Percentiles rank a stretch among this genome's conserved stretches.
Conservation (phyloP, 1,284 basidiomycete genomes). For the Vanrija pseudolonga region DNA sequence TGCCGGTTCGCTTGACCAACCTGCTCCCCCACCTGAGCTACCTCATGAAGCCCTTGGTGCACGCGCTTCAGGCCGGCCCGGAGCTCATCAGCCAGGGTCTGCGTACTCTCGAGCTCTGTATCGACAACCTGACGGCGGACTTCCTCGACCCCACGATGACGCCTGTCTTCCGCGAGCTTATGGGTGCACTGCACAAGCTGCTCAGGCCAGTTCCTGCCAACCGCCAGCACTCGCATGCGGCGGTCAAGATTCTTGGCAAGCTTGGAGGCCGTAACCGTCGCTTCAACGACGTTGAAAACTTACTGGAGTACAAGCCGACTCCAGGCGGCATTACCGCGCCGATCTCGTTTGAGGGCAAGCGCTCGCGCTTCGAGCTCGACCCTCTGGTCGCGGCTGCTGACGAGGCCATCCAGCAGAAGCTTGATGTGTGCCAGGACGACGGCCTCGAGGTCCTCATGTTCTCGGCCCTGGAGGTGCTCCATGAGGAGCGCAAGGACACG, state of each 20-base stretch:
- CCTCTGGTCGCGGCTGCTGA: conserved; percentile 71
- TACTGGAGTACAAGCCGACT: conserved; percentile 66
- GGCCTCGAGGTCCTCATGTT: conserved; percentile 77
- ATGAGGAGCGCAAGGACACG: conserved; percentile 53
- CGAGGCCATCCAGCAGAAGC: conserved; percentile 61
- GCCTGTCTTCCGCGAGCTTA: conserved; percentile 87
- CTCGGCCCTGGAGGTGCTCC: conserved; percentile 66
- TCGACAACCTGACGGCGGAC: conserved; percentile 97
- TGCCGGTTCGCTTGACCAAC: conserved; percentile 92
- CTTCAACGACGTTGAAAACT: conserved; percentile 75
- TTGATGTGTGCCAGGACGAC: conserved; percentile 63
- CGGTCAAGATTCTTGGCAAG: conserved; percentile 95
- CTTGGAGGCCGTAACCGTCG: conserved; percentile 91
- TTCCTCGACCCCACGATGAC: conserved; percentile 96
- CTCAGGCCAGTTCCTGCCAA: conserved; percentile 87
- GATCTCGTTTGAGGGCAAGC: conserved; percentile 68
- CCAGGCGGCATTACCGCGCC: conserved; percentile 66
- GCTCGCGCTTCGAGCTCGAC: conserved; percentile 67
- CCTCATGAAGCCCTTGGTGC: conserved; percentile 92
- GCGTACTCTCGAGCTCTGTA: conserved; percentile 96
- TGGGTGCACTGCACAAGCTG: conserved; percentile 88
- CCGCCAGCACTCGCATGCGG: conserved; percentile 89
- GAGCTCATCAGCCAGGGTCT: conserved; percentile 95
- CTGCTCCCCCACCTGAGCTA: conserved; percentile 92
- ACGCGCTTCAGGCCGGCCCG: conserved; percentile 80